A percentile compares a stretch with the other conserved stretches of the same genome.
These are phyloP conservation scores for Lathyrus sativus DNA, from an alignment of 306 rosid genomes.

Conservation along the genomic window DNA sequence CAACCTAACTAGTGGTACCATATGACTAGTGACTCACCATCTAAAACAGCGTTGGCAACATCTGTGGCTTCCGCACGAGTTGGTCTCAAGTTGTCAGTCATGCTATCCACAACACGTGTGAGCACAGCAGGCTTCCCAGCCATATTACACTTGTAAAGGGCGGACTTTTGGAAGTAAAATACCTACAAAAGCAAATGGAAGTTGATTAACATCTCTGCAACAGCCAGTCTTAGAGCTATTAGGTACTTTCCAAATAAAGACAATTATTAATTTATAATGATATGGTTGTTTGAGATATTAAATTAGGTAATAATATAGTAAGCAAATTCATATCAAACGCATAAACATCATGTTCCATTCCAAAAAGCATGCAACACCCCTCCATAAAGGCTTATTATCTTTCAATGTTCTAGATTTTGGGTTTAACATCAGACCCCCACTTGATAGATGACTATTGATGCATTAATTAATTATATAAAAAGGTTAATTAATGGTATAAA, in stretches of 20 bases:
- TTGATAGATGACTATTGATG: conserved; percentile 4
- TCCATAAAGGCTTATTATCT: conserved; percentile 21
- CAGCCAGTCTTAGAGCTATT: conserved; percentile 17
- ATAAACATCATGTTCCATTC: conserved; percentile 7
- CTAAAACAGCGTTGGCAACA: conserved; percentile 98
- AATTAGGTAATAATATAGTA: conserved; percentile 25
- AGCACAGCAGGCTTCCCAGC: conserved; percentile 99
- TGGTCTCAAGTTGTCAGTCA: conserved; percentile 98
- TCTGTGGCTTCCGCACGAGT: conserved; percentile 99
- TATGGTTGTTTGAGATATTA: conserved; percentile 16
- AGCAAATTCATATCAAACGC: conserved; percentile 26
- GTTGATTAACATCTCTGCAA: conserved; percentile 29
- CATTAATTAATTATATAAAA: not conserved
- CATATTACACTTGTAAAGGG: conserved; percentile 98
- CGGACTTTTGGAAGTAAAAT: conserved; percentile 90
- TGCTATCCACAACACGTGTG: conserved; percentile 99
- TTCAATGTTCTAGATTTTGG: conserved; percentile 12
- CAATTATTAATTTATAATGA: conserved; percentile 6
- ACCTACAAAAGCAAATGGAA: conserved; percentile 57
- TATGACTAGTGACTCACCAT: conserved; percentile 58
- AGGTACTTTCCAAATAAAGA: conserved; percentile 6
- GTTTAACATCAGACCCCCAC: conserved; percentile 26
- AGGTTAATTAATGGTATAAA: not conserved
- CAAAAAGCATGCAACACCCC: conserved; percentile 14
- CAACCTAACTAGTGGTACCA: conserved; percentile 24